Base-by-base conservation (phyloP, 1,139 yeast species). In the Taphrina communis region DNA sequence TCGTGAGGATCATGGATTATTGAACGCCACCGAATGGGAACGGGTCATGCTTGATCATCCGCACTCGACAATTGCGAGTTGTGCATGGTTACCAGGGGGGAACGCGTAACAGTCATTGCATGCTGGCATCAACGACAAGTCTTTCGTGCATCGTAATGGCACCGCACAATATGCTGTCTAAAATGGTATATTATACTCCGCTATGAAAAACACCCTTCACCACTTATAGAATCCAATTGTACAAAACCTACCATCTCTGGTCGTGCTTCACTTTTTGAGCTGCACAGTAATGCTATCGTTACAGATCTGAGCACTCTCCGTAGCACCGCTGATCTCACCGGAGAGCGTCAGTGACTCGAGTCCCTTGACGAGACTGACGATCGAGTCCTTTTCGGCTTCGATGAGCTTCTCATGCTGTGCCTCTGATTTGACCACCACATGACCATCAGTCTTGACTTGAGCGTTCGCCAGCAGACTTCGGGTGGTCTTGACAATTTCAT, bases 391-490 rank as follows among this genome's bases (percentile, higher is more conserved):
- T 82, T 94, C 97, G 55, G 85, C 83, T 60, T 80, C 75, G 70
- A 90, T 88, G 73, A 88, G 85, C 61, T 82, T 79, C 75, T 78
- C 80, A 66, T 83, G 82, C 35, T 81, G 80, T 6, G 80, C 82
- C 69, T 83, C 82, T 59, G 82, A 75, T 79, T 92, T 97, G 73
- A 94, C 89, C 76, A 83, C 89, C 51, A 94, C 88, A 77, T 87
- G 88, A 19, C 96, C 97, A 75, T 90, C 88, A 84, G 91, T 91
- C 77, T 89, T 81, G 75, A 94, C 92, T 78, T 86, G 86, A 81
- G 90, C 94, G 80, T 93, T 97, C 41, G 97, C 85, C 77, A 94
- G 84, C 77, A 94, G 82, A 25, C 98, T 93, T 82, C 99, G 88
- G 58, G 97, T 92, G 75, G 89, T 89, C 82, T 90, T 91, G 73